Conservation (phyloP, 2,329 filamentous ascomycete genomes). For the Epichloe aotearoae region DNA sequence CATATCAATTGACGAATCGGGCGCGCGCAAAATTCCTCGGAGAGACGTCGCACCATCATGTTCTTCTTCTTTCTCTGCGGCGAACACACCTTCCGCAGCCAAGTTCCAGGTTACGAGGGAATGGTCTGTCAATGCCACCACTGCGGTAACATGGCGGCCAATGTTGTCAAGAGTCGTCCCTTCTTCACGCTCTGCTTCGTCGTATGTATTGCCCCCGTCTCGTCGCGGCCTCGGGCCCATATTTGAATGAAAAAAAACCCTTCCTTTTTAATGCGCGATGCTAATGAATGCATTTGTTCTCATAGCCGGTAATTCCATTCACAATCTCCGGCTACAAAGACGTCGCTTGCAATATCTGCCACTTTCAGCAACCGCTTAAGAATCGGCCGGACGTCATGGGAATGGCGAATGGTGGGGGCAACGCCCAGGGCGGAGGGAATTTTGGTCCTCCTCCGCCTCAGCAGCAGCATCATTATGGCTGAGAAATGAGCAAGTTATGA, state of each 20-base stretch:
- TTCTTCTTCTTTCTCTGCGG: slow-evolving; percentile 51
- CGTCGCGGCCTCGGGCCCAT: no score
- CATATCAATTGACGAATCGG: no score
- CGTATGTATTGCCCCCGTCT: slow-evolving; percentile 25
- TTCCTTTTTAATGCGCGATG: neutral
- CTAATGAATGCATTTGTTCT: neutral
- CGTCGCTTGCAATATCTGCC: slow-evolving; percentile 61
- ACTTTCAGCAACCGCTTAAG: slow-evolving; percentile 56
- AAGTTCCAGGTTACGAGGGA: slow-evolving; percentile 48
- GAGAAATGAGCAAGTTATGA: neutral
- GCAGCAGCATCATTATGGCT: slow-evolving; percentile 10
- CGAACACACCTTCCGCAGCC: slow-evolving; percentile 46
- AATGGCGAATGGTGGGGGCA: slow-evolving; percentile 31
- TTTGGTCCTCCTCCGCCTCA: slow-evolving; percentile 14
- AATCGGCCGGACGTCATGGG: slow-evolving; percentile 42
- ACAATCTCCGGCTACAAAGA: slow-evolving; percentile 54
- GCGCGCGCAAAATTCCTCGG: no score
- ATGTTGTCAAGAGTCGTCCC: slow-evolving; percentile 48
- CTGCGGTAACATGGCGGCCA: slow-evolving; percentile 50
- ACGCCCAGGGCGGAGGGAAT: slow-evolving; percentile 14
- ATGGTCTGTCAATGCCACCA: slow-evolving; percentile 51
- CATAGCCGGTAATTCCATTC: slow-evolving; percentile 57
- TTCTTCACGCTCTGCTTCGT: slow-evolving; percentile 76
- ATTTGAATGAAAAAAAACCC: no score
- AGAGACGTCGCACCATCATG: slow-evolving; percentile 23